These are phyloP conservation scores for Monilinia aucupariae DNA, from an alignment of 2,329 filamentous ascomycete genomes.

Conservation along the genomic window DNA sequence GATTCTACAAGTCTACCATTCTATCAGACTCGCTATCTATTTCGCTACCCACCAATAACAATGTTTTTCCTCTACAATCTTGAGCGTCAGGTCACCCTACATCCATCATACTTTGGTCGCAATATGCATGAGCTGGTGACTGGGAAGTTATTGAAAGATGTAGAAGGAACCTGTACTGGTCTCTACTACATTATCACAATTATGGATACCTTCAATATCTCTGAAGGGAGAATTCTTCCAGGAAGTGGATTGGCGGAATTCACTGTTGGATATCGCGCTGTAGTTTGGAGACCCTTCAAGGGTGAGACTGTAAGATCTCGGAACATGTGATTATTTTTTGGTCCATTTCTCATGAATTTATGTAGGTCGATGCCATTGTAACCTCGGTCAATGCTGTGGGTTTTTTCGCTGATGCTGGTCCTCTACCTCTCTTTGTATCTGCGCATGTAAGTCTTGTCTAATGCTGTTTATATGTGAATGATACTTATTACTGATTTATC, in stretches of 20 bases:
- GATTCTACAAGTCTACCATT: slow-evolving; percentile 4
- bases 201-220: slow-evolving; percentile 93
- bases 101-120: slow-evolving; percentile 93
- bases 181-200: slow-evolving; percentile 98
- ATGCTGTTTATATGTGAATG: slow-evolving; percentile 8
- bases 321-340: background rate
- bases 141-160: slow-evolving; percentile 81
- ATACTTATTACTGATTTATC: slow-evolving; percentile 21
- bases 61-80: slow-evolving; percentile 99
- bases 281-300: slow-evolving; percentile 97
- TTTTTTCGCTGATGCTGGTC: slow-evolving; percentile 82
- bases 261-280: slow-evolving; percentile 88
- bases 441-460: slow-evolving; percentile 27
- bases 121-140: slow-evolving; percentile 90
- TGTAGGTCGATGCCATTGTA: slow-evolving; percentile 87
- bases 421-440: slow-evolving; percentile 72
- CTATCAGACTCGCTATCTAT: background rate
- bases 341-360: slow-evolving; percentile 26
- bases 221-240: slow-evolving; percentile 85
- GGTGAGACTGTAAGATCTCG: slow-evolving; percentile 76
- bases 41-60: slow-evolving; percentile 1
- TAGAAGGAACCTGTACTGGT: slow-evolving; percentile 91
- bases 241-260: slow-evolving; percentile 91
- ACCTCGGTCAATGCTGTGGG: slow-evolving; percentile 86
- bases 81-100: slow-evolving; percentile 88